phyloP scores from a whole-genome alignment of 2,329 filamentous ascomycete species.

The Sphaerulina populicola region DNA sequence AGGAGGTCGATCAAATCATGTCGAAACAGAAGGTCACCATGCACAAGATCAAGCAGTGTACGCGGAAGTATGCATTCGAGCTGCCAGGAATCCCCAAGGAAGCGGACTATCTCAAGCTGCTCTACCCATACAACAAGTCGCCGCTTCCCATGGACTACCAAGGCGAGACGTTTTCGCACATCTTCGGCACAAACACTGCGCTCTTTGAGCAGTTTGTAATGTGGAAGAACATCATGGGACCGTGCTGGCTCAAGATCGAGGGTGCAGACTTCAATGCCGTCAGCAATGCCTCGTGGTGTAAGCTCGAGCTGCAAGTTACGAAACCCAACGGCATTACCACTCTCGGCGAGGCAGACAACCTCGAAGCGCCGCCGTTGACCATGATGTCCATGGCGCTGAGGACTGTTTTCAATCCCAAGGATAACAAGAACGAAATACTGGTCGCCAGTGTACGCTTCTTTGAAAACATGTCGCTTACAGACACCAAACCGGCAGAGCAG shows the following conservation, averaged over 20 bases:
- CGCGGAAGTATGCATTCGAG: constrained; percentile 92
- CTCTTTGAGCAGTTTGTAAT: constrained; percentile 97
- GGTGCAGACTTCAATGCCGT: constrained; percentile 74
- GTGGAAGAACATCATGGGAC: constrained; percentile 98
- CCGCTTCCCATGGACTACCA: constrained; percentile 59
- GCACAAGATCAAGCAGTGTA: constrained; percentile 88
- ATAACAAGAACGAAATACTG: constrained; percentile 94
- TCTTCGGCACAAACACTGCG: constrained; percentile 87
- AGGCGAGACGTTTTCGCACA: constrained; percentile 85
- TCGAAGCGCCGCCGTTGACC: constrained; percentile 79
- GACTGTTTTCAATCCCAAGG: constrained; percentile 78
- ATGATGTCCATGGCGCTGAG: constrained; percentile 92
- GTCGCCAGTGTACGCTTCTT: constrained; percentile 88
- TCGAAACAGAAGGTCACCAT: constrained; percentile 72
- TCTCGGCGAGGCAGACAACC: constrained; percentile 66
- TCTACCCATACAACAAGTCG: constrained; percentile 86
- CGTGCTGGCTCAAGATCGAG: constrained; percentile 90
- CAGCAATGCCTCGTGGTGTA: constrained; percentile 94
- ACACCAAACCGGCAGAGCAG: constrained; percentile 81
- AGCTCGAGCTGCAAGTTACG: constrained; percentile 75
- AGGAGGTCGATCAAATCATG: constrained; percentile 84
- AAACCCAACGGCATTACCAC: constrained; percentile 69
- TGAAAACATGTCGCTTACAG: constrained; percentile 75
- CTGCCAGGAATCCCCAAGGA: constrained; percentile 78
- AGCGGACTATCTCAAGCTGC: constrained; percentile 83